Base-by-base conservation (phyloP, 768 basidiomycete genomes). In the Baorangia bicolor region DNA sequence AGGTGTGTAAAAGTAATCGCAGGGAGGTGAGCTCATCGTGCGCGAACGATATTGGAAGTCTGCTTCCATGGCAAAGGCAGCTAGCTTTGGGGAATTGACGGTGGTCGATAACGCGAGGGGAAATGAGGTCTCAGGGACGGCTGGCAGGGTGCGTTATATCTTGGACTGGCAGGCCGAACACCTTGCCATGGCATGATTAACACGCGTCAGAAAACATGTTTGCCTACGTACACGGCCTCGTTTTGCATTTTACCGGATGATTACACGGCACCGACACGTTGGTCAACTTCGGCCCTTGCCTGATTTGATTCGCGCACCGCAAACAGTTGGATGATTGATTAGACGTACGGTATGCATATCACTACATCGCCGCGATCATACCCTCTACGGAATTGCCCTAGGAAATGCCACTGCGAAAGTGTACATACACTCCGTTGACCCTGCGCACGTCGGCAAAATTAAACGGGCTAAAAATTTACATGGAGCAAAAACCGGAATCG, bases 401-500 rank as follows among this genome's bases (percentile, higher is more conserved):
- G 48, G 49, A 59, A 58, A 55, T 25, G 41, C 44, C 10, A 59
- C 28, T 23, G 31, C 23, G 38, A 51, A 56, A 41, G 27, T 48
- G 23, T 38, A 46, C 56, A 58, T 51, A 44, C 31, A 20, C 39
- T 44, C 57, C 45, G 30, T 50, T 13, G 49, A 47, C 46, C 53
- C 49, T 49, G 46, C 43, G n/a, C 27, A 42, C n/a, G 10, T 46
- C 16, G 25, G 39, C 8, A 28, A 34, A 49, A 42, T 27, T 13
- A 55, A 50, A 41, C 11, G 9, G 35, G 21, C 12, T 10, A 14
- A 40, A n/a, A 5, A 21, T 23, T 58, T 57, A 71, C 70, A 64
- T 74, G 31, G 79, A 80, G 51, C 75, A 78, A 62, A 80, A 79
- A 27, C 79, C 78, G 49, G 78, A 80, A 65, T 80, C 79, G 40